These are phyloP conservation scores for Kazachstania kunashirensis DNA, from an alignment of 805 yeast genomes.

Conservation along the genomic window DNA sequence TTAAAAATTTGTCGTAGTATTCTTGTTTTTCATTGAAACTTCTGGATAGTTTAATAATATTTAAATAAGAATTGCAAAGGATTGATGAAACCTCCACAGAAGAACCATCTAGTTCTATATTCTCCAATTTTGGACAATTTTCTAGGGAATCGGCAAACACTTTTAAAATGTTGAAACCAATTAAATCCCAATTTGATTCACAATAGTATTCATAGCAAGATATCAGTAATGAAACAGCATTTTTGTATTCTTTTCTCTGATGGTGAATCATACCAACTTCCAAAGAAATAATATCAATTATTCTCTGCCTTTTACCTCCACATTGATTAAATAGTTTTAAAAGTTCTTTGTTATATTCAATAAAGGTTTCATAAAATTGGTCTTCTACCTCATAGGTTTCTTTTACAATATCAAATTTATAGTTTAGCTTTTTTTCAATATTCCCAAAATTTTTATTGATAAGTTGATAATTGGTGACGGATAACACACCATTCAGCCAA, in stretches of 20 bases:
- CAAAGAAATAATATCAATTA: slow-evolving; percentile 63
- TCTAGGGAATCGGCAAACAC: slow-evolving; percentile 60
- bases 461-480: slow-evolving; percentile 10
- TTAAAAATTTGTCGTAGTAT: slow-evolving; percentile 25
- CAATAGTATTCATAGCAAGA: slow-evolving; percentile 62
- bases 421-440: neutral
- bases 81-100: slow-evolving; percentile 19
- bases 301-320: slow-evolving; percentile 39
- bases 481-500: slow-evolving; percentile 24
- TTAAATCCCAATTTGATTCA: slow-evolving; percentile 61
- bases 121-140: slow-evolving; percentile 14
- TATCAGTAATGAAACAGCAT: slow-evolving; percentile 54
- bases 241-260: slow-evolving; percentile 44
- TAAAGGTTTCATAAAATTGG: slow-evolving; percentile 31
- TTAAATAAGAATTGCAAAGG: slow-evolving; percentile 25
- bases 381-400: slow-evolving; percentile 15
- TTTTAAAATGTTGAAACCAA: slow-evolving; percentile 57
- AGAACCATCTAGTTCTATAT: slow-evolving; percentile 20
- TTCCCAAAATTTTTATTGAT: slow-evolving; percentile 9
- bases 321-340: slow-evolving; percentile 14
- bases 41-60: slow-evolving; percentile 18
- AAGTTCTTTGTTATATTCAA: slow-evolving; percentile 41
- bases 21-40: slow-evolving; percentile 10
- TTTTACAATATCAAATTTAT: slow-evolving; percentile 8
- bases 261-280: slow-evolving; percentile 70